Base-by-base conservation (phyloP, 495 filamentous ascomycete species). In the Penicillium verhagenii region DNA sequence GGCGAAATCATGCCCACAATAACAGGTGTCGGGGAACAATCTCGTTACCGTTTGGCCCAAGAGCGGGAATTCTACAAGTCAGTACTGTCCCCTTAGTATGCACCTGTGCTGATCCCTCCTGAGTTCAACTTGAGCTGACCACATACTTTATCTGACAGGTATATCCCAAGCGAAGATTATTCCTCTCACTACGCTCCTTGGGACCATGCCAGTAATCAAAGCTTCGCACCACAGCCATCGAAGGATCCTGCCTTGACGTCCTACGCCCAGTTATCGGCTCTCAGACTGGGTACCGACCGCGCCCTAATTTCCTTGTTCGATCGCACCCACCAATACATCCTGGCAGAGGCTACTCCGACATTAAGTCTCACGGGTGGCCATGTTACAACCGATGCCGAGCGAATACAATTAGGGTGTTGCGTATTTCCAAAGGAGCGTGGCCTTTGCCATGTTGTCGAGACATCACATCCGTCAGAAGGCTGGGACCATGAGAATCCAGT, bases 261-360 rank as follows among this genome's bases (percentile, higher is more conserved):
- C 1, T 82, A 86, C 57, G 81, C 85, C 25, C 84, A 88, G 61
- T 64, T 88, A 20, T 82, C 78, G 0, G 70, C 79, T 23, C 67
- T 82, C 20, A 73, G 80, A 6, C 61, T 86, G 37, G 71, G 80
- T 28, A 71, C 69, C 29, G 69, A 75, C 29, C 81, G 83, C 6
- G 71, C 65, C 21, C 66, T 86, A 50, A 77, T 87, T 25, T 83
- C 80, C 0, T 70, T 88, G 19, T 81, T 86, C 53, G 83, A 80
- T 58, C 69, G 70, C 21, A 72, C 74, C 14, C 61, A 74, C 24
- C 79, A 85, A 57, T 79, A 85, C 51, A 70, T 87, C 29, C 69
- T 87, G 8, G 79, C 85, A 9, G 85, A 88, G 56, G 82, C 46
- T 1, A 83, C 82, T 4, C 73, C 69, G 24, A 73, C 75, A 0